A percentile compares a stretch with the other conserved stretches of the same genome.
These are phyloP conservation scores for Alternaria panax DNA, from an alignment of 2,329 filamentous ascomycete genomes.

Conservation along the genomic window DNA sequence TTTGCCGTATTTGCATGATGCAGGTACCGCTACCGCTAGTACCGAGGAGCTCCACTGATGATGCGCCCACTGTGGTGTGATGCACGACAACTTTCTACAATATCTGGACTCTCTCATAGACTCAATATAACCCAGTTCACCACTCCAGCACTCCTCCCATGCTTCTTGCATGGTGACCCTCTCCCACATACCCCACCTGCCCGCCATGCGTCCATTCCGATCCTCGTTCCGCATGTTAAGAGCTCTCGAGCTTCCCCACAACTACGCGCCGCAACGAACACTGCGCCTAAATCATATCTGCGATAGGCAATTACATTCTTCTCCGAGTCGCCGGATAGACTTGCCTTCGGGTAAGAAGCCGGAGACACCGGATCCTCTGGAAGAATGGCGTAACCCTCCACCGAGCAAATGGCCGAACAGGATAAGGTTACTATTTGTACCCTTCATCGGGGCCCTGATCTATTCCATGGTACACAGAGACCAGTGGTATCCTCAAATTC, in stretches of 20 bases:
- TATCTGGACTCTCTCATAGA: constrained; percentile 7
- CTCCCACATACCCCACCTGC: constrained; percentile 20
- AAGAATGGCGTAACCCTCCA: constrained; percentile 45
- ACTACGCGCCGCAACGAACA: constrained; percentile 32
- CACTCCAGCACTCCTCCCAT: constrained; percentile 13
- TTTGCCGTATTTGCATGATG: constrained; percentile 30
- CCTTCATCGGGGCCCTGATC: constrained; percentile 61
- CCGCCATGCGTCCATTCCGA: constrained; percentile 41
- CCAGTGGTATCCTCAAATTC: too few relatives aligned
- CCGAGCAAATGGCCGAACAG: constrained; percentile 51
- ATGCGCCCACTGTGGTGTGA: constrained; percentile 46
- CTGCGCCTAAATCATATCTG: constrained; percentile 28
- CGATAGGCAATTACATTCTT: constrained; percentile 17
- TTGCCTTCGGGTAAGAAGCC: constrained; percentile 30
- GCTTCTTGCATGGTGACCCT: constrained; percentile 22
- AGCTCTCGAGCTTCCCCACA: constrained; percentile 38
- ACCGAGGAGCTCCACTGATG: constrained; percentile 24
- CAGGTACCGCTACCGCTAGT: constrained; percentile 19
- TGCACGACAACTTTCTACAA: constrained; percentile 21
- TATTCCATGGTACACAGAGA: constrained; percentile 65
- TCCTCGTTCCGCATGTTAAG: constrained; percentile 33
- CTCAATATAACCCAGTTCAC: constrained; percentile 16
- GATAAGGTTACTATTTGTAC: constrained; percentile 56
- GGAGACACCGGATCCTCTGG: constrained; percentile 33
- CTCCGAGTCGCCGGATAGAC: constrained; percentile 31